Conservation (phyloP, 352 stramenopile genomes). For the Phytopythium oedochilum region DNA sequence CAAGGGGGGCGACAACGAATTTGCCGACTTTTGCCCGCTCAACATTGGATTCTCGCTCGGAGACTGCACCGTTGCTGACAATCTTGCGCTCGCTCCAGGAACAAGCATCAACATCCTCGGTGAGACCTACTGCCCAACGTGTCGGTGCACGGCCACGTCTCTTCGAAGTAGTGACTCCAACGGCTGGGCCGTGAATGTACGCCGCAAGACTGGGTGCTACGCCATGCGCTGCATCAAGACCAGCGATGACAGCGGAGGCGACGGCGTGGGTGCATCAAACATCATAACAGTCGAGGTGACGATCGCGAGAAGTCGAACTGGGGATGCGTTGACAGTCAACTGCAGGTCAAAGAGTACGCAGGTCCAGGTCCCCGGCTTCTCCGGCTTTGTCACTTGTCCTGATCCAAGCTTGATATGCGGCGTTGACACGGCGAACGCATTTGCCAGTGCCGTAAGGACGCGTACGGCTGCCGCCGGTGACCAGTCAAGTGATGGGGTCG, state of each 20-base stretch:
- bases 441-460: background rate
- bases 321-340: slow-evolving; percentile 22
- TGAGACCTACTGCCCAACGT: slow-evolving; percentile 68
- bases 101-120: slow-evolving; percentile 73
- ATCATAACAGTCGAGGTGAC: slow-evolving; percentile 31
- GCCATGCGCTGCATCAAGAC: slow-evolving; percentile 51
- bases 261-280: slow-evolving; percentile 2
- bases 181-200: slow-evolving; percentile 46
- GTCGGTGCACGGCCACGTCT: slow-evolving; percentile 65
- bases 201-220: slow-evolving; percentile 75
- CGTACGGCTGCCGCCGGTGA: background rate
- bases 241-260: background rate
- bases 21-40: slow-evolving; percentile 74
- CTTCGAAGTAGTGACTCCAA: slow-evolving; percentile 56
- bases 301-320: slow-evolving; percentile 16
- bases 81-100: slow-evolving; percentile 35
- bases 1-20: slow-evolving; percentile 54
- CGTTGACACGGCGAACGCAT: background rate
- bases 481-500: background rate
- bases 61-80: slow-evolving; percentile 57
- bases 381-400: slow-evolving; percentile 49
- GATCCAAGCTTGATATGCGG: slow-evolving; percentile 58
- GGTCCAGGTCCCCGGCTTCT: slow-evolving; percentile 41
- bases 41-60: slow-evolving; percentile 63
- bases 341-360: slow-evolving; percentile 39